Conservation (phyloP, 441 rosid species). For the Gossypium schwendimanii region DNA sequence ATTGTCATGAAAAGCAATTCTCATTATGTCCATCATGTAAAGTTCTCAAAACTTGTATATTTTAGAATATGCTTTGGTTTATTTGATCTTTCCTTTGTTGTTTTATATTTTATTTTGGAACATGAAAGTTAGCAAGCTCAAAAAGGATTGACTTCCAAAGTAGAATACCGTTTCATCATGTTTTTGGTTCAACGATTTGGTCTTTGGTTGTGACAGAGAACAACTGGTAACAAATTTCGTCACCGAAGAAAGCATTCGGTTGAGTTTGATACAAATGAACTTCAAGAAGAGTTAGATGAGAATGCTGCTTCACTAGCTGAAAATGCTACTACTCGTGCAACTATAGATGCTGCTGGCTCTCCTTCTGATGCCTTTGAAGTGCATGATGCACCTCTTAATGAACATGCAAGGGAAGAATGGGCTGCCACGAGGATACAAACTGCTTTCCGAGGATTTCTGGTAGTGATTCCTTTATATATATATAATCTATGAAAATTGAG, state of each 20-base stretch:
- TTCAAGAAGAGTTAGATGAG: slow-evolving; percentile 48
- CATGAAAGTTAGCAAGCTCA: background rate
- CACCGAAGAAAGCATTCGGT: slow-evolving; percentile 56
- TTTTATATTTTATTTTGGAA: background rate
- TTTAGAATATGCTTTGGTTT: background rate
- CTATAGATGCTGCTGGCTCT: slow-evolving; percentile 44
- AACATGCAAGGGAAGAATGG: slow-evolving; percentile 40
- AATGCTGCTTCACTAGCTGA: slow-evolving; percentile 19
- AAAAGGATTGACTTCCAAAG: background rate
- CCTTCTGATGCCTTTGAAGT: slow-evolving; percentile 44
- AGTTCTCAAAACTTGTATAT: background rate
- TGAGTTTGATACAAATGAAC: slow-evolving; percentile 46
- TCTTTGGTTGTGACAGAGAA: slow-evolving; percentile 35
- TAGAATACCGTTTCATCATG: background rate
- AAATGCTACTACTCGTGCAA: slow-evolving; percentile 29
- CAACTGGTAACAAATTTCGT: slow-evolving; percentile 43
- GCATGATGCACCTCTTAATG: slow-evolving; percentile 34
- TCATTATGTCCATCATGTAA: background rate
- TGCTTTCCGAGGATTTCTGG: slow-evolving; percentile 91
- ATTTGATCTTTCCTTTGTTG: background rate
- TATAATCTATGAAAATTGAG: background rate
- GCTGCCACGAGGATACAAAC: slow-evolving; percentile 88
- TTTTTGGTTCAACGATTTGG: slow-evolving; percentile 3
- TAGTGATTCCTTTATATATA: slow-evolving; percentile 19
- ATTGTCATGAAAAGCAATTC: background rate